These are phyloP conservation scores for Colletotrichum gigasporum DNA, from an alignment of 2,329 filamentous ascomycete species.

Conservation along the genomic window DNA sequence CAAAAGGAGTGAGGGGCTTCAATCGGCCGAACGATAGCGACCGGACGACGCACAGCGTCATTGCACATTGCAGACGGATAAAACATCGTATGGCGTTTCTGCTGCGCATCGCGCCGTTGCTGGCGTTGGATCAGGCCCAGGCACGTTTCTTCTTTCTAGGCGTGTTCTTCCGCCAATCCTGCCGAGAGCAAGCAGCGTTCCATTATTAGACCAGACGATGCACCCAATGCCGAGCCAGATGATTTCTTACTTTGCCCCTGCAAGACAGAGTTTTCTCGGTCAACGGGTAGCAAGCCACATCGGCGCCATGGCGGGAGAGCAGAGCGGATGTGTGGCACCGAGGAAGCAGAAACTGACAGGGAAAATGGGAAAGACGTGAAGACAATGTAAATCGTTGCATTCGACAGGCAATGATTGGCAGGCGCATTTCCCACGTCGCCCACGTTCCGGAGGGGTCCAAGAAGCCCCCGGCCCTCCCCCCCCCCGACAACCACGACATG, in stretches of 20 bases:
- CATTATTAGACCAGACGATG: neutral
- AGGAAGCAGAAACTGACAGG: too few relatives aligned
- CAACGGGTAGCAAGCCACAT: constrained; percentile 20
- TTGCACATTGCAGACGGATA: neutral
- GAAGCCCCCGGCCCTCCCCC: too few relatives aligned
- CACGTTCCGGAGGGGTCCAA: constrained; percentile 6
- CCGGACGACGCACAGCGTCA: constrained; percentile 6
- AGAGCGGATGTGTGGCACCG: neutral
- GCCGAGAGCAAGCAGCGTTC: neutral
- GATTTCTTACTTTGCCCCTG: neutral
- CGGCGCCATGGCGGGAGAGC: constrained; percentile 21
- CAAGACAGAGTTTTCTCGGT: neutral
- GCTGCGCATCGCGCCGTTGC: neutral
- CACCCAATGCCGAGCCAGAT: constrained; percentile 4
- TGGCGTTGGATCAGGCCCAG: constrained; percentile 3
- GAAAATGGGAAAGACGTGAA: constrained; percentile 6
- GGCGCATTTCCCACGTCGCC: constrained; percentile 17
- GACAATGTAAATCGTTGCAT: neutral
- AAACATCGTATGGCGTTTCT: neutral
- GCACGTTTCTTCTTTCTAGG: neutral
- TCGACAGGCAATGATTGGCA: constrained; percentile 21
- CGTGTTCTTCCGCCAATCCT: neutral
- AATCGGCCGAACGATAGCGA: constrained; percentile 16
- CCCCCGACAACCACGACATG: too few relatives aligned
- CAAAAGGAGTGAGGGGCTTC: constrained; percentile 5